A percentile compares a stretch with the other conserved stretches of the same genome.
Evolutionary conservation across 352 stramenopile genomes (phyloP).

Genomic region (Thraustotheca clavata): DNA sequence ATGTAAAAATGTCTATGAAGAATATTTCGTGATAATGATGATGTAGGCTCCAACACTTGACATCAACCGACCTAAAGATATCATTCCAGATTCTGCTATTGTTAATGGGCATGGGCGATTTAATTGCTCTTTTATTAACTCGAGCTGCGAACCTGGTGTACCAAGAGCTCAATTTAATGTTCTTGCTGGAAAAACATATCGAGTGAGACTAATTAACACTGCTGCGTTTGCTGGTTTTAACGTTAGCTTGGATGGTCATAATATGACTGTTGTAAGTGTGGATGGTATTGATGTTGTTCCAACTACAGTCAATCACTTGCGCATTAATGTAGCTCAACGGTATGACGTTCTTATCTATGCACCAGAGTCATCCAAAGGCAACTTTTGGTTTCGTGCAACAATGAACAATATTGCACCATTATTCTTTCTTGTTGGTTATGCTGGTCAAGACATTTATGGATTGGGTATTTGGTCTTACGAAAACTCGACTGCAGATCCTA

Average conservation of each 20-base stretch:
- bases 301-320: conserved; percentile 16
- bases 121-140: conserved; percentile 29
- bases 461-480: neutral
- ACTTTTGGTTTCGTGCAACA: conserved; percentile 14
- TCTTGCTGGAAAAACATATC: conserved; percentile 29
- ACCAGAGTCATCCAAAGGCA: neutral
- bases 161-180: conserved; percentile 29
- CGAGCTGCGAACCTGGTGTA: conserved; percentile 24
- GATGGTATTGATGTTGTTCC: conserved; percentile 32
- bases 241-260: conserved; percentile 35
- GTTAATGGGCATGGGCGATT: conserved; percentile 38
- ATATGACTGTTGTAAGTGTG: conserved; percentile 32
- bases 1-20: conserved; percentile 8
- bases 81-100: conserved; percentile 26
- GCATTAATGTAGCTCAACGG: conserved; percentile 30
- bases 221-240: conserved; percentile 37
- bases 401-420: conserved; percentile 29
- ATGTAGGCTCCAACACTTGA: neutral
- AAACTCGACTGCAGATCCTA: neutral
- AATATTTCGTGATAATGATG: conserved; percentile 25
- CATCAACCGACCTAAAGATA: neutral
- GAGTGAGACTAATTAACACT: conserved; percentile 36
- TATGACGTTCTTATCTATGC: neutral
- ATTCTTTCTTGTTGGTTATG: neutral
- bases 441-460: conserved; percentile 1